phyloP scores from a whole-genome alignment of 495 filamentous ascomycete genomes.

The Trichodelitschia bisporula region DNA sequence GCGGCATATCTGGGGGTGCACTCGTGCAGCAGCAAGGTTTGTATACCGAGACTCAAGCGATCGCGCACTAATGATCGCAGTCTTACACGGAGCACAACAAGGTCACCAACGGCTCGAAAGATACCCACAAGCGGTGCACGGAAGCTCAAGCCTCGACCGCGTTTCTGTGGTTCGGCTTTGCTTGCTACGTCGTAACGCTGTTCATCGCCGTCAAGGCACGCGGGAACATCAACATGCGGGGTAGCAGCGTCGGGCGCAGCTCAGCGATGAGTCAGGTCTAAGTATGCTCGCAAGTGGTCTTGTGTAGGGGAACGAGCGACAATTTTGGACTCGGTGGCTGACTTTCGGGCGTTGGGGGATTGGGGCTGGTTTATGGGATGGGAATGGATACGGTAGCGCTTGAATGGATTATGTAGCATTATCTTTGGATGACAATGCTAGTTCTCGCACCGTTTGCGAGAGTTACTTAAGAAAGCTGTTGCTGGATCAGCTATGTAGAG shows the following conservation, averaged over 20 bases:
- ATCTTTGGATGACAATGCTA: too few relatives aligned
- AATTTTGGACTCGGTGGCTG: too few relatives aligned
- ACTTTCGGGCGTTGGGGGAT: too few relatives aligned
- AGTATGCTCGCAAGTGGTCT: too few relatives aligned
- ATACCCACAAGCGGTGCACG: conserved; percentile 32
- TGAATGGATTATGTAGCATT: too few relatives aligned
- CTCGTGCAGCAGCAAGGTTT: conserved; percentile 37
- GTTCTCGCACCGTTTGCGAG: too few relatives aligned
- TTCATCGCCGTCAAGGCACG: conserved; percentile 24
- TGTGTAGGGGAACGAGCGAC: too few relatives aligned
- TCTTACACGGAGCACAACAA: conserved; percentile 28
- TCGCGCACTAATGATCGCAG: conserved; percentile 15
- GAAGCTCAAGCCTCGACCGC: conserved; percentile 43
- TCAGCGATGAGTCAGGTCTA: conserved; percentile 44
- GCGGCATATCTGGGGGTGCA: conserved; percentile 32
- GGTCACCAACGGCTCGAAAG: conserved; percentile 31
- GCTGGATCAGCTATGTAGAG: too few relatives aligned
- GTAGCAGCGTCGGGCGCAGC: conserved; percentile 15
- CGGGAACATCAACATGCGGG: conserved; percentile 18
- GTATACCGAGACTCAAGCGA: conserved; percentile 16
- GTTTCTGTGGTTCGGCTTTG: conserved; percentile 53
- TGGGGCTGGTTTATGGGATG: too few relatives aligned
- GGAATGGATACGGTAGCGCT: too few relatives aligned
- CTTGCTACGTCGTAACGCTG: conserved; percentile 27
- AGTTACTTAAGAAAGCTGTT: too few relatives aligned